Percentiles rank a stretch among this genome's conserved stretches.
These are phyloP conservation scores for Quercus berberidifolia DNA, from an alignment of 306 rosid genomes.

Conservation along the genomic window DNA sequence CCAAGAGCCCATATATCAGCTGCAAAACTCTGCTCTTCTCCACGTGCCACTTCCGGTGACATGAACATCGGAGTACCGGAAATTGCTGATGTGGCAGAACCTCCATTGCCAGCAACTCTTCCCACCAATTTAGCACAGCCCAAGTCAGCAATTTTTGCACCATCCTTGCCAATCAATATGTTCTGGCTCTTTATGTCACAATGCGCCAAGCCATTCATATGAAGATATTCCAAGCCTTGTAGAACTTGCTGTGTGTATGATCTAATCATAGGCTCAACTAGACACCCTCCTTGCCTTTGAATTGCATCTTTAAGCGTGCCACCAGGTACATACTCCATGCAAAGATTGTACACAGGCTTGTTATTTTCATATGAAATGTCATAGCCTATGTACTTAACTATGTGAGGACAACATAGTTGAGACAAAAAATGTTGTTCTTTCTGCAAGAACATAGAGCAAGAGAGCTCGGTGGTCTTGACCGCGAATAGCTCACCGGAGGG, in stretches of 20 bases:
- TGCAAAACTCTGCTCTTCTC: slow-evolving; percentile 41
- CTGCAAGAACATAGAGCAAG: slow-evolving; percentile 20
- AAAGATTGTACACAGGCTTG: slow-evolving; percentile 29
- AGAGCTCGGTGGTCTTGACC: slow-evolving; percentile 39
- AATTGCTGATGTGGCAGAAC: slow-evolving; percentile 2
- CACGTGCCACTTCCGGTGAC: slow-evolving; percentile 54
- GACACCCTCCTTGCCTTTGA: slow-evolving; percentile 18
- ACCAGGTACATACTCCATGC: slow-evolving; percentile 43
- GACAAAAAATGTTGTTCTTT: slow-evolving; percentile 41
- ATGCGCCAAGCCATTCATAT: slow-evolving; percentile 35
- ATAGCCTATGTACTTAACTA: slow-evolving; percentile 37
- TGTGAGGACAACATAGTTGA: slow-evolving; percentile 23
- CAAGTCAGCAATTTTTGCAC: slow-evolving; percentile 44
- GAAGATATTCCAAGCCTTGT: slow-evolving; percentile 47
- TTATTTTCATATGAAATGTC: slow-evolving; percentile 15
- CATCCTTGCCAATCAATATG: slow-evolving; percentile 27
- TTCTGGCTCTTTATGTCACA: slow-evolving; percentile 59
- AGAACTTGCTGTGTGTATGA: slow-evolving; percentile 39
- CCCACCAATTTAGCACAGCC: slow-evolving; percentile 46
- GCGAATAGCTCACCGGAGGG: slow-evolving; percentile 30
- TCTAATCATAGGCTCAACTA: slow-evolving; percentile 31
- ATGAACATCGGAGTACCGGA: slow-evolving; percentile 54
- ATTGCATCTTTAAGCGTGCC: slow-evolving; percentile 45
- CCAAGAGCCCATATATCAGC: slow-evolving; percentile 58
- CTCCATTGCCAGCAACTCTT: background rate